These are phyloP conservation scores for Claviceps sp. DNA, from an alignment of 2,329 filamentous ascomycete genomes.

Conservation along the genomic window DNA sequence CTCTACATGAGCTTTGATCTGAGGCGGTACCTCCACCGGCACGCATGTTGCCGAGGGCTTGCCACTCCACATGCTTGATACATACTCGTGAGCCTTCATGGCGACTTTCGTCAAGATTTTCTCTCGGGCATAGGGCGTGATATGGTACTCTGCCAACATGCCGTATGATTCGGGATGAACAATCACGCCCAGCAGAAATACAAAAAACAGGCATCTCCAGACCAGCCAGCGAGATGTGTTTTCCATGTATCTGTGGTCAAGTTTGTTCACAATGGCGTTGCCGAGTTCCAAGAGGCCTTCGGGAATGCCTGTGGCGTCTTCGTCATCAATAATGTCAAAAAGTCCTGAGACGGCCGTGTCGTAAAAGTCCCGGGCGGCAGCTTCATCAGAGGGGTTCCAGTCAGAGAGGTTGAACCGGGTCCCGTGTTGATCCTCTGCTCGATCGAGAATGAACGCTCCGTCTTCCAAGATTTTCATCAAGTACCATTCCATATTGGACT, in stretches of 20 bases:
- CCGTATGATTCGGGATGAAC: constrained; percentile 75
- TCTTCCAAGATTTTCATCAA: constrained; percentile 90
- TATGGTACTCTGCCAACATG: constrained; percentile 79
- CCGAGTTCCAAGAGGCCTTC: constrained; percentile 73
- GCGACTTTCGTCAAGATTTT: constrained; percentile 70
- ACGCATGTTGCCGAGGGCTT: constrained; percentile 43
- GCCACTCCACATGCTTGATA: constrained; percentile 64
- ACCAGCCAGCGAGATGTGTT: constrained; percentile 73
- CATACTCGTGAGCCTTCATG: constrained; percentile 63
- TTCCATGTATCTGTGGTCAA: constrained; percentile 58
- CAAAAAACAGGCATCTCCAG: constrained; percentile 83
- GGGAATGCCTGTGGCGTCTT: constrained; percentile 73
- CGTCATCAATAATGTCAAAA: constrained; percentile 76
- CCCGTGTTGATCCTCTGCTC: constrained; percentile 64
- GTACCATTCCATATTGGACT: constrained; percentile 81
- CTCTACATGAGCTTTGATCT: constrained; percentile 56
- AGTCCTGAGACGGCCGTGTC: constrained; percentile 65
- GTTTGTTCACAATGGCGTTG: constrained; percentile 66
- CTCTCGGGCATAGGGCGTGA: constrained; percentile 79
- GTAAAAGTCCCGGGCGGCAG: constrained; percentile 80
- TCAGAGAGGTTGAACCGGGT: constrained; percentile 58
- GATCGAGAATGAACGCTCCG: constrained; percentile 79
- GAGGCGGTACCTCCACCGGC: constrained; percentile 36
- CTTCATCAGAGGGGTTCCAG: constrained; percentile 66
- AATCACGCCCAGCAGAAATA: constrained; percentile 71